A percentile compares a stretch with the other conserved stretches of the same genome.
Evolutionary conservation across 306 rosid species (phyloP).

Genomic region (Purshia tridentata): DNA sequence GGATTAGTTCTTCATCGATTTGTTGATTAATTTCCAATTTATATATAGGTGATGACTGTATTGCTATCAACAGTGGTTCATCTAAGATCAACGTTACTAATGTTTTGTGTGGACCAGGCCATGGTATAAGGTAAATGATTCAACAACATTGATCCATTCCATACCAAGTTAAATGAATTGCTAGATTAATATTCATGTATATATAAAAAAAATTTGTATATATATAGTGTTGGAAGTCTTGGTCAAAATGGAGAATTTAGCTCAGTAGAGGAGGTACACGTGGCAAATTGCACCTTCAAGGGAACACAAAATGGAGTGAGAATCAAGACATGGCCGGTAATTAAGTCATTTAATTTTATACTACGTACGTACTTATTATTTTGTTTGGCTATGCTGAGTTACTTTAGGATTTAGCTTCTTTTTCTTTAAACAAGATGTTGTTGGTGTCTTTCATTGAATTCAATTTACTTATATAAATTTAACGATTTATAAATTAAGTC

Average conservation of each 20-base stretch:
- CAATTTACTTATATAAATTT: too few species aligned
- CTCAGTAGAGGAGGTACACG: conserved; percentile 43
- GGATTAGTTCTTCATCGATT: background rate
- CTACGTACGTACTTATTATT: too few species aligned
- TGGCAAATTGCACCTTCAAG: conserved; percentile 38
- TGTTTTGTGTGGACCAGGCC: conserved; percentile 57
- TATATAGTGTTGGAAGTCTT: conserved; percentile 49
- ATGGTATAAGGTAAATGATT: conserved; percentile 45
- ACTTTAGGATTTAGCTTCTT: too few species aligned
- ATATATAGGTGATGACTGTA: conserved; percentile 53
- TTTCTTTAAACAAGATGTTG: too few species aligned
- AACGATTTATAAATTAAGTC: too few species aligned
- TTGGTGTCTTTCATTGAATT: too few species aligned
- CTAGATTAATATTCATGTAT: too few species aligned
- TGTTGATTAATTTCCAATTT: conserved; percentile 3
- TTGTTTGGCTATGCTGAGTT: too few species aligned
- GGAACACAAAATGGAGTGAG: conserved; percentile 49
- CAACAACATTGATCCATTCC: too few species aligned
- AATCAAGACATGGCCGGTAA: conserved; percentile 58
- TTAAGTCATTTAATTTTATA: background rate
- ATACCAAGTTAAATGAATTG: too few species aligned
- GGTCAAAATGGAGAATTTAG: conserved; percentile 28
- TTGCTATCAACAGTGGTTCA: conserved; percentile 43
- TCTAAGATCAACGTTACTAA: conserved; percentile 33
- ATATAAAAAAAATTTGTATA: background rate